Percentiles rank a stretch among this genome's conserved stretches.
Evolutionary conservation across 352 stramenopile genomes (phyloP).

Genomic region (Aphanomyces cochlioides): DNA sequence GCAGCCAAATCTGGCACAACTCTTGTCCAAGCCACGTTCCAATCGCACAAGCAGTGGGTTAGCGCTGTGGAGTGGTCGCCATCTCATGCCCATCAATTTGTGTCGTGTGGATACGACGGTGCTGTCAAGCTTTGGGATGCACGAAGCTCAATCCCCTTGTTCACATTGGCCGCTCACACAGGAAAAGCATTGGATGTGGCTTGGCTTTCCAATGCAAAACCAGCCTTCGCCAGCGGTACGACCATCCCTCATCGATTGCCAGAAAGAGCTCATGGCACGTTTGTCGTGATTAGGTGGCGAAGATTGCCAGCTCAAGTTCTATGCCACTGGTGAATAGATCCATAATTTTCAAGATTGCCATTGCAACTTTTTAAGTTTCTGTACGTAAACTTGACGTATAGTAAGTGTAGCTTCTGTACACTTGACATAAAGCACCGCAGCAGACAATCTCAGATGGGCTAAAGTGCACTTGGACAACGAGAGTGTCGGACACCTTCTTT

Average conservation of each 20-base stretch:
- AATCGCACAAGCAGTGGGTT: constrained; percentile 83
- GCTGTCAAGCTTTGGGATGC: constrained; percentile 78
- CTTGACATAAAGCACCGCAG: no score
- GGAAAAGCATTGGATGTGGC: constrained; percentile 66
- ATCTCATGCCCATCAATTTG: constrained; percentile 50
- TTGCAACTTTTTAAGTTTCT: no score
- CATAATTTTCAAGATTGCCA: no score
- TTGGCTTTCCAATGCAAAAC: constrained; percentile 46
- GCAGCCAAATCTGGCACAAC: constrained; percentile 62
- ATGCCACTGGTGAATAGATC: constrained; percentile 3
- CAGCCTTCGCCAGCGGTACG: constrained; percentile 56
- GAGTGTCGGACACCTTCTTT: no score
- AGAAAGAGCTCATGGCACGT: no score
- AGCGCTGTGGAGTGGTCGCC: constrained; percentile 70
- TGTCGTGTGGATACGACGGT: constrained; percentile 73
- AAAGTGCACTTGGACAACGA: no score
- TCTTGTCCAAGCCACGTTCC: constrained; percentile 74
- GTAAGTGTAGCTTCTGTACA: no score
- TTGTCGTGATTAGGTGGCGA: constrained; percentile 40
- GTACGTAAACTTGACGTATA: no score
- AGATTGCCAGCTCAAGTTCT: constrained; percentile 85
- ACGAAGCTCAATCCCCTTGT: constrained; percentile 66
- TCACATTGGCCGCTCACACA: constrained; percentile 69
- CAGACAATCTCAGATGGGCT: no score
- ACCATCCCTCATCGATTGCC: neutral